phyloP scores from a whole-genome alignment of 148 eudicot genomes.

The Oxyria digyna region DNA sequence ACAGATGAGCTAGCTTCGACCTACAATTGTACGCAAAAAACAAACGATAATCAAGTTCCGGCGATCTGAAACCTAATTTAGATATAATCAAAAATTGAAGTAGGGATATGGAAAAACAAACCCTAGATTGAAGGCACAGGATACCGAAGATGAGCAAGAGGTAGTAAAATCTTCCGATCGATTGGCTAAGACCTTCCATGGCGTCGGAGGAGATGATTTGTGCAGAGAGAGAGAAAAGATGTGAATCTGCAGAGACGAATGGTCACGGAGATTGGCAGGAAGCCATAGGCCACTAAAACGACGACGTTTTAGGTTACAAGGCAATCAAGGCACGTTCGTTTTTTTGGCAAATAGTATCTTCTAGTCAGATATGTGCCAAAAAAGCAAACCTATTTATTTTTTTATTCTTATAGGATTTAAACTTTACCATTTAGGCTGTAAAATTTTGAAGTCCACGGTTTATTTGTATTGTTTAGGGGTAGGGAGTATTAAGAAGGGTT shows the following conservation, averaged over 20 bases:
- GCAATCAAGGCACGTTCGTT: conserved; percentile 3
- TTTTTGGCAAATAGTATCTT: too few species aligned
- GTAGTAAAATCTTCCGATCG: conserved; percentile 1
- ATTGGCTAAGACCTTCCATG: conserved; percentile 8
- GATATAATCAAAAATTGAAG: background rate
- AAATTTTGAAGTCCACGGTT: too few species aligned
- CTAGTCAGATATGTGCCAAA: too few species aligned
- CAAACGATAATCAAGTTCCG: conserved; percentile 3
- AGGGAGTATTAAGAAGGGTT: too few species aligned
- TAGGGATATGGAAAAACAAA: conserved; percentile 9
- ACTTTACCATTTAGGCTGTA: too few species aligned
- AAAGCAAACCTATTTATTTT: too few species aligned
- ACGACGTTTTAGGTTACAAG: background rate
- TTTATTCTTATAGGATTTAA: too few species aligned
- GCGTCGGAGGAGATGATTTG: conserved; percentile 7
- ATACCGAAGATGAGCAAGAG: conserved; percentile 18
- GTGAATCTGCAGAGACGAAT: conserved; percentile 7
- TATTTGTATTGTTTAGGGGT: too few species aligned
- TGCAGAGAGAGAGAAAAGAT: conserved; percentile 11
- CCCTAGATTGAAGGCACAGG: conserved; percentile 26
- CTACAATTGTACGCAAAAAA: conserved; percentile 16
- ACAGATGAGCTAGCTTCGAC: conserved; percentile 45
- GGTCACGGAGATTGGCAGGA: background rate
- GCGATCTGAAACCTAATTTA: background rate
- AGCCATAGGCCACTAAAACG: background rate